These are phyloP conservation scores for Papilionanthe hybrid DNA, from an alignment of 116 monocot species.

Conservation along the genomic window DNA sequence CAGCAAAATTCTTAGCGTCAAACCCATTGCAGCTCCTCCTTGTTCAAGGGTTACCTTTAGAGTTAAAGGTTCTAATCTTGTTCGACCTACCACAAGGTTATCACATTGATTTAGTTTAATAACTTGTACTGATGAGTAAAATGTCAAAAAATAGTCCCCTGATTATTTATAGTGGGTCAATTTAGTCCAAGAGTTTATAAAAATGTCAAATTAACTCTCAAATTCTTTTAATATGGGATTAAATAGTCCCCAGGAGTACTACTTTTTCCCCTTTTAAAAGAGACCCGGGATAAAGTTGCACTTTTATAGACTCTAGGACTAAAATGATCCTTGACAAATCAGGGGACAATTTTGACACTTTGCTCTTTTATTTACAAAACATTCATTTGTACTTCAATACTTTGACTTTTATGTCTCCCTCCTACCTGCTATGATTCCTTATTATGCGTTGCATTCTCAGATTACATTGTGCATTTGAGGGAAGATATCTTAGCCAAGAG, in stretches of 20 bases:
- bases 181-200: too few relatives aligned
- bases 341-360: too few relatives aligned
- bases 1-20: conserved; percentile 39
- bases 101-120: neutral
- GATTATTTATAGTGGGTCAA: too few relatives aligned
- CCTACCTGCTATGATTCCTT: neutral
- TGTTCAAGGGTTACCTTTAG: conserved; percentile 52
- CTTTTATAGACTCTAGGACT: too few relatives aligned
- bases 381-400: neutral
- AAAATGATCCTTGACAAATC: too few relatives aligned
- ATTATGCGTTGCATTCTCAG: conserved; percentile 24
- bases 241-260: too few relatives aligned
- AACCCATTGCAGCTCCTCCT: conserved; percentile 65
- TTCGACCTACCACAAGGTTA: conserved; percentile 46
- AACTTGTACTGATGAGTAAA: neutral
- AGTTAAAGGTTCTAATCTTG: conserved; percentile 62
- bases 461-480: conserved; percentile 86
- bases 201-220: too few relatives aligned
- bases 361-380: neutral
- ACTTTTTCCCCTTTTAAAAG: too few relatives aligned
- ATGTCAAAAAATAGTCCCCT: too few relatives aligned
- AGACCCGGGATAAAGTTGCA: too few relatives aligned
- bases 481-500: conserved; percentile 63
- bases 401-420: neutral
- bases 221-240: too few relatives aligned